Evolutionary conservation across 78 protist genomes (phyloP).

Genomic region (Dictyostelium intermedium): DNA sequence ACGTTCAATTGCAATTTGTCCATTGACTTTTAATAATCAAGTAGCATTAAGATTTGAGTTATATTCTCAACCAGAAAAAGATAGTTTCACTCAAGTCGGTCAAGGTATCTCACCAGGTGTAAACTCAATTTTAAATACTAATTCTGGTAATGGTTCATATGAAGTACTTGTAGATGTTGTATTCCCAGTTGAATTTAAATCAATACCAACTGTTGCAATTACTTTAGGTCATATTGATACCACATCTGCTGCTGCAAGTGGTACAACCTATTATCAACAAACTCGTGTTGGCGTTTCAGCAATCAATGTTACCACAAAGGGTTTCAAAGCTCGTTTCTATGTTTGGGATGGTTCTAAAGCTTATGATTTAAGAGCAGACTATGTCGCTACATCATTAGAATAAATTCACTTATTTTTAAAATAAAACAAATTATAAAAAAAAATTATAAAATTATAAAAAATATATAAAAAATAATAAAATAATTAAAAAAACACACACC

Average conservation of each 20-base stretch:
- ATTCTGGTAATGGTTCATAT: neutral
- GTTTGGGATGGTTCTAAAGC: neutral
- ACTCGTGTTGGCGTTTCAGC: neutral
- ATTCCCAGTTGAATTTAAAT: neutral
- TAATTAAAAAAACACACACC: too few species aligned
- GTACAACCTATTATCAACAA: neutral
- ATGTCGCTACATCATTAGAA: neutral
- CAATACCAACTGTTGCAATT: neutral
- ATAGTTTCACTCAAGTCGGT: neutral
- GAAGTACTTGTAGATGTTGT: neutral
- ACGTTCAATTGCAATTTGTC: neutral
- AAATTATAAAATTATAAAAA: too few species aligned
- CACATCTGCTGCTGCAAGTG: neutral
- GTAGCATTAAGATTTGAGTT: slow-evolving; percentile 16
- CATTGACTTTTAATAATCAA: neutral
- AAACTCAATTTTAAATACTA: neutral
- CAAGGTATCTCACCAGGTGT: neutral
- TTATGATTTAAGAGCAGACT: neutral
- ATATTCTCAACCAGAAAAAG: neutral
- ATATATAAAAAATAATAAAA: too few species aligned
- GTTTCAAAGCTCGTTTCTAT: neutral
- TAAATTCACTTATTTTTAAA: neutral
- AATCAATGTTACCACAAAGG: neutral
- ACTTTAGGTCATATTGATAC: neutral
- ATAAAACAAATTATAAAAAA: too few species aligned